Base-by-base conservation (phyloP, 192 early-diverging fungal genomes). In the Fimicolochytrium jonesii region DNA sequence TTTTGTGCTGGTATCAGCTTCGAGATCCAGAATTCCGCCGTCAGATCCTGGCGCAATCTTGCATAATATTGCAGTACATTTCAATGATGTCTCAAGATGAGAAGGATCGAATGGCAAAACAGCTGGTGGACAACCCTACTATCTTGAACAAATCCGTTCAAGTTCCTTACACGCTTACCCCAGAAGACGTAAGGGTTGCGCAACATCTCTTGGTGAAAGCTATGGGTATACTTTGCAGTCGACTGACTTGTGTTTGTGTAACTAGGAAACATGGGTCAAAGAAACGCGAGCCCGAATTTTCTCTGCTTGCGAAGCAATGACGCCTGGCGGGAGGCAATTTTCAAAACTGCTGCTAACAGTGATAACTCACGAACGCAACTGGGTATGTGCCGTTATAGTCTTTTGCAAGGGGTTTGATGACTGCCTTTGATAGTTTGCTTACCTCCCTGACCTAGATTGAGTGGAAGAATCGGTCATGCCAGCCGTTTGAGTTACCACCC, bases 41-140 rank as follows among this genome's bases (percentile, higher is more conserved):
- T 37, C 90, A 91, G 59, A 81, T 97, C 6, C 73, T 97, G 28
- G 74, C 93, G 20, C 94, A 97, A 69, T 76, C 89, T 28, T 68
- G 92, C n/a, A 91, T 97, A n/a, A 75, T 92, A 7, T 71, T 92
- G 18, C 86, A 91, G 53, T 92, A 89, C 70, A 77, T 89, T 0
- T 65, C 82, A 42, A 68, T 73, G 23, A 74, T 87, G 52, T 62
- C 84, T 43, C 61, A 74, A 26, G 32, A 66, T 28, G 72, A 75
- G 44, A 69, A 75, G 32, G 56, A 83, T 22, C 59, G 74, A 13
- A 69, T 67, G 30, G 75, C 78, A 18, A 77, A 72, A 7, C 20
- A 62, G 0, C 17, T 69, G 37, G 39, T 39, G 1, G 56, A 59
- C 20, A 63, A 56, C 32, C 57, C 83, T 6, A 44, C 70, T 1